Base-by-base conservation (phyloP, 306 rosid species). In the Lathyrus aphaca region DNA sequence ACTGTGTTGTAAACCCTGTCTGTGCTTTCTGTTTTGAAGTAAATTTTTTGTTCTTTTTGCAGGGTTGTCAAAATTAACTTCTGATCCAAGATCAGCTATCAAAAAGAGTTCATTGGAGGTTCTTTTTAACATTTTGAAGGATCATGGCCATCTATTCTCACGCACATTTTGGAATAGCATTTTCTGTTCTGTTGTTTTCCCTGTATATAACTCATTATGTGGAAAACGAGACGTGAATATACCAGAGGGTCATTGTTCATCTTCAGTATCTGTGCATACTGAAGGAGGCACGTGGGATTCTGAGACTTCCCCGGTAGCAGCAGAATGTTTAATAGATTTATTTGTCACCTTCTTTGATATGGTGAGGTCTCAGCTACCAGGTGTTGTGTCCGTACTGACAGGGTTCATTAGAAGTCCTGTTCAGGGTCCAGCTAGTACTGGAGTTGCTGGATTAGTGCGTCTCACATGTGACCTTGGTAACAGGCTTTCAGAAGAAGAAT, bases 21-120 rank as follows among this genome's bases (percentile, higher is more conserved):
- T 56, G 66, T 69, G 64, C 61, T 79, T 66, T 57, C 55, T 35
- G 68, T 71, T 64, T 54, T 69, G 12, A 72, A 29, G 51, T 61
- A 58, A 39, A n/a, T 74, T 11, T 43, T 75, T 50, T 32, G 0
- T 32, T 43, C 10, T 46, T 43, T 15, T 81, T 82, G 62, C 88
- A 94, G 99, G 99, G 77, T 71, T 94, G 85, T 91, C 99, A 77
- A 91, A 91, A 81, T 82, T 94, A 74, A 85, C 99, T 37, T 87
- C 87, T 40, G 99, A 94, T 84, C 92, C 97, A 45, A 79, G 99
- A 83, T 82, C 91, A 75, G 90, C 99, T 10, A 91, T 94, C 79
- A 86, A 96, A 87, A 94, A 86, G 91, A 91, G 97, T 79, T 94
- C 99, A 23, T 79, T 94, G 84, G 99, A 94, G 85, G 97, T 94